A percentile compares a stretch with the other conserved stretches of the same genome.
phyloP scores from a whole-genome alignment of 345 rosid genomes.

The Eutrema yunnanense region DNA sequence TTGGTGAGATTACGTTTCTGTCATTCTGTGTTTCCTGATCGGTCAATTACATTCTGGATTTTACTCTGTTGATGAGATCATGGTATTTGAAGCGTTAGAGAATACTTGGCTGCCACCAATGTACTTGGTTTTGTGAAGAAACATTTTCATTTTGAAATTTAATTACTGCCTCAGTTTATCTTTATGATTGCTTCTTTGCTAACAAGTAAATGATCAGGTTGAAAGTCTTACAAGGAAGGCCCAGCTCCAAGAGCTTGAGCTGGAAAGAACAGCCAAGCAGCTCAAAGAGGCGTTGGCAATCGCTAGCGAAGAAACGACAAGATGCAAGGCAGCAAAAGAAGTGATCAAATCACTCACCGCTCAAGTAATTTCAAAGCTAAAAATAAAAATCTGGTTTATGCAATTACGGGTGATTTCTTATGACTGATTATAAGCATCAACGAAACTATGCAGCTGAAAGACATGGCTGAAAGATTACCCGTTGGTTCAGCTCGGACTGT shows the following conservation, averaged over 20 bases:
- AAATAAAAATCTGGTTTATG: not conserved
- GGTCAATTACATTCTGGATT: not conserved
- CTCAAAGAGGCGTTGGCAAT: slow-evolving; percentile 81
- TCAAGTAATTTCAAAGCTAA: slow-evolving; percentile 49
- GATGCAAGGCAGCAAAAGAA: slow-evolving; percentile 98
- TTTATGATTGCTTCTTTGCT: slow-evolving; percentile 17
- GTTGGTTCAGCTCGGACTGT: slow-evolving; percentile 47
- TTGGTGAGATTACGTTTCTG: not conserved
- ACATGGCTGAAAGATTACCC: slow-evolving; percentile 92
- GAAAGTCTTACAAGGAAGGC: slow-evolving; percentile 78
- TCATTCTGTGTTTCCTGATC: not conserved
- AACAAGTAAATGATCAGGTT: slow-evolving; percentile 44
- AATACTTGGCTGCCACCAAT: not conserved
- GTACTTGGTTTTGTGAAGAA: slow-evolving; percentile 1
- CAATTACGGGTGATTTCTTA: not conserved
- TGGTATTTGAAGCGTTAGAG: not conserved
- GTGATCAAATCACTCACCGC: slow-evolving; percentile 97
- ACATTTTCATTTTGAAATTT: not conserved
- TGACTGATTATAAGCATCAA: slow-evolving; percentile 19
- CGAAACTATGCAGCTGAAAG: slow-evolving; percentile 48
- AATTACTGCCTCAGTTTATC: slow-evolving; percentile 6
- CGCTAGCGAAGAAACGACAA: slow-evolving; percentile 83
- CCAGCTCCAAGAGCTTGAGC: slow-evolving; percentile 82
- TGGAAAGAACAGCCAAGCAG: slow-evolving; percentile 83
- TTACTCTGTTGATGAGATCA: slow-evolving; percentile 2